Evolutionary conservation across 176 grass and related monocot genomes (phyloP).

Genomic region (Bothriochloa decipiens): DNA sequence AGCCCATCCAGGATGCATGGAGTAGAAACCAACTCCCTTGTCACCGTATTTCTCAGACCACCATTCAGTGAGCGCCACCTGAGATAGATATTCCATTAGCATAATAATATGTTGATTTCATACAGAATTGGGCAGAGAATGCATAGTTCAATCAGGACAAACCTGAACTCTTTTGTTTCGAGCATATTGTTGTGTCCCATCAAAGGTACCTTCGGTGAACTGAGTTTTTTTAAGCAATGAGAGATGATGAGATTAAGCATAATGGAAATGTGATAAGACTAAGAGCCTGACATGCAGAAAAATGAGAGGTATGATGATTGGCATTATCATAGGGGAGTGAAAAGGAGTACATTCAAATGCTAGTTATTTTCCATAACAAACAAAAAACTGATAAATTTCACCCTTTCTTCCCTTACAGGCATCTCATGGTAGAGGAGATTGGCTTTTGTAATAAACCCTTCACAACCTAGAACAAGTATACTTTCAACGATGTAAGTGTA

Average conservation of each 20-base stretch:
- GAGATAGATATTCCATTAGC: conserved; percentile 28
- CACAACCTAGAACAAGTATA: background rate
- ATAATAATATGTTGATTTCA: background rate
- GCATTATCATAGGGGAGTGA: background rate
- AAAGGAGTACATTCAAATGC: background rate
- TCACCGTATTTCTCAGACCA: conserved; percentile 66
- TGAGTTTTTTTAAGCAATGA: conserved; percentile 49
- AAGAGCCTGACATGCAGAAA: background rate
- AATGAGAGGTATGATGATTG: conserved; percentile 2
- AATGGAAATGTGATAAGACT: background rate
- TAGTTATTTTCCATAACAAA: conserved; percentile 13
- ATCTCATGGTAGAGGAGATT: background rate
- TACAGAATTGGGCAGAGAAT: background rate
- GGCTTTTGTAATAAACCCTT: background rate
- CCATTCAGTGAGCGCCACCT: conserved; percentile 87
- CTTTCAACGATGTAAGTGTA: background rate
- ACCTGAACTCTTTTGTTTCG: conserved; percentile 98
- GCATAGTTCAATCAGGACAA: conserved; percentile 24
- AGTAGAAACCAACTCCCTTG: conserved; percentile 80
- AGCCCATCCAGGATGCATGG: conserved; percentile 95
- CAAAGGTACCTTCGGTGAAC: conserved; percentile 72
- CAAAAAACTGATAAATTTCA: background rate
- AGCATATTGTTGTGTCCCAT: conserved; percentile 76
- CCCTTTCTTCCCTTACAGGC: background rate
- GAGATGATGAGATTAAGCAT: background rate